Percentiles rank a stretch among this genome's conserved stretches.
phyloP scores from a whole-genome alignment of 2,329 filamentous ascomycete genomes.

The Colletotrichum sp. region DNA sequence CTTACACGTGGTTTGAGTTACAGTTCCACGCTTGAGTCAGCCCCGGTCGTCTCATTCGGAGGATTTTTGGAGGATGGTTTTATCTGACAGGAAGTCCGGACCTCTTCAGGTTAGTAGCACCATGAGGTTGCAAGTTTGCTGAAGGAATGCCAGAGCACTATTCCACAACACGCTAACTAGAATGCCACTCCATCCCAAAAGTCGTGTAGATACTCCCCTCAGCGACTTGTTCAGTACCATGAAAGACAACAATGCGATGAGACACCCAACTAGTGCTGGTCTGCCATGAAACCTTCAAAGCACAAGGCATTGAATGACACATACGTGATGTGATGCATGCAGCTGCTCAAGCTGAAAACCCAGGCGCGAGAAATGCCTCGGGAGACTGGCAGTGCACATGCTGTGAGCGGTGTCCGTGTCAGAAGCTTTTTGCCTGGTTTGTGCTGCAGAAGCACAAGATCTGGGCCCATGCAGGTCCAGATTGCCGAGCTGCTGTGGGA shows the following conservation, averaged over 20 bases:
- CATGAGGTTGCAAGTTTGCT: background rate
- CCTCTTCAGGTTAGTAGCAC: background rate
- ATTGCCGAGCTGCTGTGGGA: background rate
- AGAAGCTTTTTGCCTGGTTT: background rate
- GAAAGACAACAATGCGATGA: background rate
- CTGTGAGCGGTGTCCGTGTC: background rate
- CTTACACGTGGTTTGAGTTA: background rate
- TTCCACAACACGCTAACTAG: background rate
- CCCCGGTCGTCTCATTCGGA: background rate
- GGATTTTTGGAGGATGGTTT: background rate
- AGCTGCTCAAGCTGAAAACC: background rate
- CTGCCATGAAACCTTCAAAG: background rate
- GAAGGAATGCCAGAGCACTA: background rate
- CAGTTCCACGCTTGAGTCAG: background rate
- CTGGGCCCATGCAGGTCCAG: background rate
- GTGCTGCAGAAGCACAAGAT: background rate
- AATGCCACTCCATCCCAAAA: background rate
- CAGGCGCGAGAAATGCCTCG: background rate
- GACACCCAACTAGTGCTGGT: background rate
- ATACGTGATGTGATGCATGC: background rate
- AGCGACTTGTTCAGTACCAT: background rate
- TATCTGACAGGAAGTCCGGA: background rate
- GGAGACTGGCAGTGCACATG: background rate
- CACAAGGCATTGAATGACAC: background rate
- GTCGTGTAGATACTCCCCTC: background rate